phyloP scores from a whole-genome alignment of 2,329 filamentous ascomycete genomes.

The Rhynchosporium secalis region DNA sequence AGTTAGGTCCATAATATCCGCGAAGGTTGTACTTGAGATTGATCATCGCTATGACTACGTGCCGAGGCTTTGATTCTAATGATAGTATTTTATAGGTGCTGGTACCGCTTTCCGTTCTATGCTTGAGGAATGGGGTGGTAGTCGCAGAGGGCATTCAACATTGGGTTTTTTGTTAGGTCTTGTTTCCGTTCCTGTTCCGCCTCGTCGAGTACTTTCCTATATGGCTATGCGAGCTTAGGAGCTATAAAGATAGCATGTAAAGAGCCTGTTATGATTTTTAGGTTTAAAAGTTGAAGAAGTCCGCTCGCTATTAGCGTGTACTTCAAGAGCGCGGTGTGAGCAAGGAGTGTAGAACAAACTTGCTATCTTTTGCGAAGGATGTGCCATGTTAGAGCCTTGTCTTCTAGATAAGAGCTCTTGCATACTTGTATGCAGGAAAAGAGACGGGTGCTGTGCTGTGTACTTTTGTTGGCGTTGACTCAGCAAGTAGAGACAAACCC shows the following conservation, averaged over 20 bases:
- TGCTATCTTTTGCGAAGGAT: background rate
- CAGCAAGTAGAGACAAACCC: no score
- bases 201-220: background rate
- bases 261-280: no score
- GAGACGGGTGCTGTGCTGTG: background rate
- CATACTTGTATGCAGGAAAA: background rate
- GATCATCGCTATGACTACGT: background rate
- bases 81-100: background rate
- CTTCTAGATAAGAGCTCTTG: background rate
- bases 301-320: no score
- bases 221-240: background rate
- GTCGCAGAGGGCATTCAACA: background rate
- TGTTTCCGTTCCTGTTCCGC: background rate
- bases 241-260: background rate
- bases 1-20: slow-evolving; percentile 6
- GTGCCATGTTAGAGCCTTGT: slow-evolving; percentile 3
- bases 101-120: background rate
- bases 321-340: background rate
- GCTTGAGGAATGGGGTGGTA: background rate
- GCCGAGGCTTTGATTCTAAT: background rate
- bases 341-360: background rate
- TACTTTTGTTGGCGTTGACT: no score
- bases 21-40: background rate
- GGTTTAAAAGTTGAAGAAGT: no score
- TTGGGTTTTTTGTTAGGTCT: no score